Conservation (phyloP, 2,329 filamentous ascomycete species). For the Pyrenochaeta sp. region DNA sequence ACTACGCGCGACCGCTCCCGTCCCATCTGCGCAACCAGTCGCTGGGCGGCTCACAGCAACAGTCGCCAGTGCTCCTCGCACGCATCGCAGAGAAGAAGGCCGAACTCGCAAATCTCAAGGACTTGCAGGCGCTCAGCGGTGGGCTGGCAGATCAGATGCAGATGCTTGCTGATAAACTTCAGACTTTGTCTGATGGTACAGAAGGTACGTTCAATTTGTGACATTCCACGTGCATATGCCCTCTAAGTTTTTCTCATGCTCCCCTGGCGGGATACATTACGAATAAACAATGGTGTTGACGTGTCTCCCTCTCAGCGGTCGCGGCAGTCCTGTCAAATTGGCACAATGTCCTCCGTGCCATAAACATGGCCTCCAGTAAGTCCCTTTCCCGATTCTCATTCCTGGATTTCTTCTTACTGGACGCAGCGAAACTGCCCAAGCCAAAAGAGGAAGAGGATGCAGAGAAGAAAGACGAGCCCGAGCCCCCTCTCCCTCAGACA, state of each 20-base stretch:
- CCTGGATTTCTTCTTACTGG: slow-evolving; percentile 18
- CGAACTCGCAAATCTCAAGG: slow-evolving; percentile 79
- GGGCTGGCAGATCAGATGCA: slow-evolving; percentile 85
- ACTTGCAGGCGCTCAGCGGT: slow-evolving; percentile 80
- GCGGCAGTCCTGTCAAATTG: slow-evolving; percentile 86
- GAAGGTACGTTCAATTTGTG: slow-evolving; percentile 65
- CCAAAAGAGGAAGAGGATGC: slow-evolving; percentile 59
- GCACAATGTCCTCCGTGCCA: slow-evolving; percentile 85
- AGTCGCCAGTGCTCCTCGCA: slow-evolving; percentile 74
- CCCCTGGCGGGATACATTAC: not conserved
- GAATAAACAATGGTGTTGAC: slow-evolving; percentile 20
- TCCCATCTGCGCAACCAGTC: slow-evolving; percentile 69
- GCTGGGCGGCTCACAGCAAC: slow-evolving; percentile 56
- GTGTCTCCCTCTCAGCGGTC: slow-evolving; percentile 65
- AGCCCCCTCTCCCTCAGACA: slow-evolving; percentile 75
- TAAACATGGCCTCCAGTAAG: slow-evolving; percentile 86
- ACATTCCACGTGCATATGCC: slow-evolving; percentile 6
- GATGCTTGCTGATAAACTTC: slow-evolving; percentile 77
- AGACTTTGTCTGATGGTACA: slow-evolving; percentile 80
- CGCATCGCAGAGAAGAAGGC: slow-evolving; percentile 87
- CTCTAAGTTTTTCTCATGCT: not conserved
- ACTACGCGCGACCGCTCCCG: slow-evolving; percentile 59
- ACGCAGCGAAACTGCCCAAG: slow-evolving; percentile 73
- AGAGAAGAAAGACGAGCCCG: slow-evolving; percentile 50
- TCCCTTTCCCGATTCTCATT: slow-evolving; percentile 14